Percentiles rank a stretch among this genome's conserved stretches.
Evolutionary conservation across 2,329 filamentous ascomycete species (phyloP).

Genomic region (Fragosphaeria purpurea): DNA sequence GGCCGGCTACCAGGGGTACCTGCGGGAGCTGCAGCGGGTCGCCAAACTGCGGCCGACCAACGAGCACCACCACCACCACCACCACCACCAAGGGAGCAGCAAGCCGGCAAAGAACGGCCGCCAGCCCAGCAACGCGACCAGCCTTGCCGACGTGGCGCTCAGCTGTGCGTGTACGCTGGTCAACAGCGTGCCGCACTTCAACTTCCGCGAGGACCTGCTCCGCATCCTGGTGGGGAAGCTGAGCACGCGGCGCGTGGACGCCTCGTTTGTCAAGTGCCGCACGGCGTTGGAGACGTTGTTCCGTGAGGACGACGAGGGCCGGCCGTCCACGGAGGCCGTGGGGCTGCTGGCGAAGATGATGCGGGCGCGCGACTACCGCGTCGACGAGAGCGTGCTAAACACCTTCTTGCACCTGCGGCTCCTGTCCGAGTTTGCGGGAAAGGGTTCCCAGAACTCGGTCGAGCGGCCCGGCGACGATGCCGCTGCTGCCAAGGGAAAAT

Average conservation of each 20-base stretch:
- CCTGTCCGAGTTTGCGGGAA: conserved; percentile 76
- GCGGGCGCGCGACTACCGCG: conserved; percentile 70
- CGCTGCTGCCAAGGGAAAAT: conserved; percentile 29
- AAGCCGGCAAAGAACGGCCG: conserved; percentile 13
- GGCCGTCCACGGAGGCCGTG: conserved; percentile 77
- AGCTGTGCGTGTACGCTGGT: conserved; percentile 77
- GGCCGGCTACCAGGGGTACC: conserved; percentile 72
- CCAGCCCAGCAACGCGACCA: conserved; percentile 12
- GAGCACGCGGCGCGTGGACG: conserved; percentile 59
- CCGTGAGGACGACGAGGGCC: conserved; percentile 77
- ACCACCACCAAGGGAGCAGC: conserved; percentile 22
- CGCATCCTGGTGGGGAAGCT: conserved; percentile 81
- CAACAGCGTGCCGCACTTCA: conserved; percentile 85
- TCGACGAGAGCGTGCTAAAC: conserved; percentile 80
- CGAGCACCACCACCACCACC: conserved; percentile 22
- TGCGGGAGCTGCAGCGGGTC: conserved; percentile 62
- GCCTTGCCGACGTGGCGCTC: conserved; percentile 65
- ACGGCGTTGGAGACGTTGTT: conserved; percentile 76
- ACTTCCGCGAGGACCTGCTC: conserved; percentile 80
- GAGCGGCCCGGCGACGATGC: conserved; percentile 34
- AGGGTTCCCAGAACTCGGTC: conserved; percentile 67
- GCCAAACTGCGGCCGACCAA: conserved; percentile 37
- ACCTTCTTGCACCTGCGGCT: conserved; percentile 84
- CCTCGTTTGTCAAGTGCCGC: conserved; percentile 67
- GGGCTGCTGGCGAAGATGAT: conserved; percentile 88